phyloP scores from a whole-genome alignment of 1,139 yeast genomes.

The Geotrichum candidum region DNA sequence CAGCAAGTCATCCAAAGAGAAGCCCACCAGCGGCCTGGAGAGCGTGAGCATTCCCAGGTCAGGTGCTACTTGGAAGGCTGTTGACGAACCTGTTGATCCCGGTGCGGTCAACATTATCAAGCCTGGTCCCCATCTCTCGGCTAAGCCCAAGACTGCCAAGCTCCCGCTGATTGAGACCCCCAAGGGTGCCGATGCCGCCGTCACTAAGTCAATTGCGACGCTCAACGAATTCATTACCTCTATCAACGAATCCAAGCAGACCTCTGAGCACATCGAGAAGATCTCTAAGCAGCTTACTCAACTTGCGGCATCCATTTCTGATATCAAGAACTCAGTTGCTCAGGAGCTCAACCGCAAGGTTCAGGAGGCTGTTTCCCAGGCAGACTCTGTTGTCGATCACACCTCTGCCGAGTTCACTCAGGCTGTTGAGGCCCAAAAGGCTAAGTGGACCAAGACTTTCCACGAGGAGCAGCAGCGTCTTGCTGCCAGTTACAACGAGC shows the following conservation, averaged over 20 bases:
- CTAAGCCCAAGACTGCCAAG: constrained; percentile 6
- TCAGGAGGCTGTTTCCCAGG: constrained; percentile 22
- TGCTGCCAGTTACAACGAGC: constrained; percentile 55
- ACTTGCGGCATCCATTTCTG: constrained; percentile 29
- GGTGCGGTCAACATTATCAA: constrained; percentile 15
- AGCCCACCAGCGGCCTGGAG: constrained; percentile 24
- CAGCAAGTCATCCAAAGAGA: neutral
- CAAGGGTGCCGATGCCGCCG: constrained; percentile 41
- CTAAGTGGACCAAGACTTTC: constrained; percentile 51
- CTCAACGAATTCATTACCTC: constrained; percentile 49
- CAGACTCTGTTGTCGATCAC: constrained; percentile 22
- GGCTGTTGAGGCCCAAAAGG: constrained; percentile 44
- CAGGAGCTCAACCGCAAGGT: constrained; percentile 23
- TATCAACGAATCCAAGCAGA: constrained; percentile 40
- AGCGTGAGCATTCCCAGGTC: constrained; percentile 6
- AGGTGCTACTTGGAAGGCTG: constrained; percentile 23
- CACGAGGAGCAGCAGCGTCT: constrained; percentile 58
- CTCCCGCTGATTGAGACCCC: constrained; percentile 29
- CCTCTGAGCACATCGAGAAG: constrained; percentile 29
- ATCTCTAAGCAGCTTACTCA: constrained; percentile 28
- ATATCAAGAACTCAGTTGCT: constrained; percentile 22
- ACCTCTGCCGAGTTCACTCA: constrained; percentile 31
- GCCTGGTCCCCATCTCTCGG: constrained; percentile 16
- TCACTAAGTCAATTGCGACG: constrained; percentile 44
- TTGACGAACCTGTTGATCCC: constrained; percentile 13